Base-by-base conservation (phyloP, 768 basidiomycete species). In the Candolleomyces aberdarensis region DNA sequence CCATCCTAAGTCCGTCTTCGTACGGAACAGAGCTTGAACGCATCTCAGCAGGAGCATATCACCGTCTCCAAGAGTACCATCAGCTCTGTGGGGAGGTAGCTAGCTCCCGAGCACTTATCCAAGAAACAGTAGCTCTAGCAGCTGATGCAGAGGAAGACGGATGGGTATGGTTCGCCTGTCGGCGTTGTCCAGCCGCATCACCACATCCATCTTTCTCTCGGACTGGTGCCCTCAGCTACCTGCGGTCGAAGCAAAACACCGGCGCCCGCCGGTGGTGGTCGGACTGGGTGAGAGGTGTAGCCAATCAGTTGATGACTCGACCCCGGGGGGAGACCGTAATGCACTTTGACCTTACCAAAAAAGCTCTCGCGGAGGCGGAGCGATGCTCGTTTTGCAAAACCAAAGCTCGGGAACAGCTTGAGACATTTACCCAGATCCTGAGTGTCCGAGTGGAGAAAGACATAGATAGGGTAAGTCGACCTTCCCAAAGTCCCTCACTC, bases 11-110 rank as follows among this genome's bases (percentile, higher is more conserved):
- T 0, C 59, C 70, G 0, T 71, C 69, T 56, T 62, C 71, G n/a
- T 63, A 73, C 17, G 61, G 40, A 47, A 54, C 46, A 56, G 80
- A 80, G 63, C 71, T 82, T 20, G 75, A 74, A 58, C 70, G 72
- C 48, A 77, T 82, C 59, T 72, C 75, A 1, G 79, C 74, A 5
- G 77, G 74, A 11, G 73, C 72, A 39, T 74, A 77, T 58, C 72
- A 75, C 67, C 76, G 75, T 29, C 70, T 82, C 40, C 74, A 77
- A 50, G 70, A 75, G 39, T 82, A 80, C 63, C 78, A 79, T 64
- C 67, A 70, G 41, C 58, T 68, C 36, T 80, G 80, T 62, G 77
- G 75, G 7, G 69, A 73, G 48, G 71, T 72, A 6, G 76, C 74
- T 11, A 67, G 65, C 49, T 72, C 69, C 20, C 68, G 68, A 36